phyloP scores from a whole-genome alignment of 2,329 filamentous ascomycete species.

The Aciculosporium take region DNA sequence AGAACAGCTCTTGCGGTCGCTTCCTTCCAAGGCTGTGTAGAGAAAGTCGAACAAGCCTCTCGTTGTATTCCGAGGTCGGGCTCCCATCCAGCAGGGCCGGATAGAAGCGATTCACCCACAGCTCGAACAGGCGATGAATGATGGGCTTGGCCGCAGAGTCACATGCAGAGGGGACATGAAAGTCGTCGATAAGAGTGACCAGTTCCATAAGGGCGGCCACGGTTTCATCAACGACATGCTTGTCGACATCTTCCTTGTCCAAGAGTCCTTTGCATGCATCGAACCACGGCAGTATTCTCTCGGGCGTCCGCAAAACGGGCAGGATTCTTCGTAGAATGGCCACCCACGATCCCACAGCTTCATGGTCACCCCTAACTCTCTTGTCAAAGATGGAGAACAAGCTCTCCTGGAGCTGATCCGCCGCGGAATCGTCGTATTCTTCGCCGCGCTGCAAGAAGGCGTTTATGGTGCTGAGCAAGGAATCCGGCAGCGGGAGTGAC shows the following conservation, averaged over 20 bases:
- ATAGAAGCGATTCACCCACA: slow-evolving; percentile 40
- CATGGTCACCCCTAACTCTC: slow-evolving; percentile 40
- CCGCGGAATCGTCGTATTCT: slow-evolving; percentile 50
- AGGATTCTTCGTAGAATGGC: slow-evolving; percentile 49
- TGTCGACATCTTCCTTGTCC: slow-evolving; percentile 44
- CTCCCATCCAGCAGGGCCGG: slow-evolving; percentile 23
- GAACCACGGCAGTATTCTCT: slow-evolving; percentile 59
- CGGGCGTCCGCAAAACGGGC: slow-evolving; percentile 47
- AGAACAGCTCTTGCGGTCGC: slow-evolving; percentile 55
- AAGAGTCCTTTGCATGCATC: slow-evolving; percentile 27
- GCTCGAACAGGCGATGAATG: slow-evolving; percentile 39
- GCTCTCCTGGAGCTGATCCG: slow-evolving; percentile 62
- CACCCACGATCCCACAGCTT: slow-evolving; percentile 53
- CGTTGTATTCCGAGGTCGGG: slow-evolving; percentile 27
- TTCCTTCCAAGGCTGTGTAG: slow-evolving; percentile 50
- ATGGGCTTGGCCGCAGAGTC: slow-evolving; percentile 34
- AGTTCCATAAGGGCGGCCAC: slow-evolving; percentile 50
- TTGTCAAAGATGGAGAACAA: slow-evolving; percentile 52
- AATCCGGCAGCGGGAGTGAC: slow-evolving; percentile 49
- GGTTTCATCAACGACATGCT: slow-evolving; percentile 48
- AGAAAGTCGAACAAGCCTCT: slow-evolving; percentile 35
- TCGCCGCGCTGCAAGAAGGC: slow-evolving; percentile 54
- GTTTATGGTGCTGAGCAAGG: slow-evolving; percentile 46
- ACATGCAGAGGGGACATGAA: slow-evolving; percentile 28
- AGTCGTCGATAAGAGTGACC: slow-evolving; percentile 46